Evolutionary conservation across 768 basidiomycete genomes (phyloP).

Genomic region (Mycena belliarum): DNA sequence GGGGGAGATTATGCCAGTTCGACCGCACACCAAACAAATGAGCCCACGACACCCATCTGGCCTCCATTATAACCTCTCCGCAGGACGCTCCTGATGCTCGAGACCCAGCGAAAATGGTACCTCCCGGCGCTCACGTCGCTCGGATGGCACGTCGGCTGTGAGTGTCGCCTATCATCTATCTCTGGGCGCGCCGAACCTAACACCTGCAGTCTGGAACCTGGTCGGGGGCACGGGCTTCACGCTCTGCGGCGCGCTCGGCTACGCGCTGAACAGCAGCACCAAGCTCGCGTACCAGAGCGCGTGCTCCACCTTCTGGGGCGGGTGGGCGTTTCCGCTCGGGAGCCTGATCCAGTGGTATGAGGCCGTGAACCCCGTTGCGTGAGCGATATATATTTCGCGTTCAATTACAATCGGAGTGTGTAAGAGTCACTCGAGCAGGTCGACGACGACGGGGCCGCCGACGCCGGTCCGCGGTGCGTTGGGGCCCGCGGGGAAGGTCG

Average conservation of each 20-base stretch:
- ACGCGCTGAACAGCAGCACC: slow-evolving; percentile 30
- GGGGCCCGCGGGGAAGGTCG: too few species aligned
- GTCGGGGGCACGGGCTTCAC: slow-evolving; percentile 60
- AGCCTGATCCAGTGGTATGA: slow-evolving; percentile 39
- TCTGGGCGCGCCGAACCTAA: background rate
- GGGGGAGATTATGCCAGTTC: too few species aligned
- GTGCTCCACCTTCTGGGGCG: slow-evolving; percentile 57
- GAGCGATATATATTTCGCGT: background rate
- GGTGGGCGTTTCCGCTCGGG: slow-evolving; percentile 65
- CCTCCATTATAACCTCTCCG: too few species aligned
- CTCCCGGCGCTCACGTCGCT: slow-evolving; percentile 40
- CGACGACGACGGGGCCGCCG: too few species aligned
- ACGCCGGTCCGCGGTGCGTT: too few species aligned
- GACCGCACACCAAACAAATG: too few species aligned
- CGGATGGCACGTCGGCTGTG: slow-evolving; percentile 58
- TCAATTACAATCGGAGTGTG: too few species aligned
- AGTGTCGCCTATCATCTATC: background rate
- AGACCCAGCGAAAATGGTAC: slow-evolving; percentile 59
- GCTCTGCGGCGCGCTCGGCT: slow-evolving; percentile 59
- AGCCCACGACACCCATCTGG: too few species aligned
- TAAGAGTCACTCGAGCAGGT: too few species aligned
- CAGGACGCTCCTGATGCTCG: slow-evolving; percentile 49
- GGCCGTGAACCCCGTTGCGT: slow-evolving; percentile 33
- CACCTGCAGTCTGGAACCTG: slow-evolving; percentile 54
- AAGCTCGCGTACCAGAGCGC: slow-evolving; percentile 52